phyloP scores from a whole-genome alignment of 768 basidiomycete species.

The Boletus coccyginus region DNA sequence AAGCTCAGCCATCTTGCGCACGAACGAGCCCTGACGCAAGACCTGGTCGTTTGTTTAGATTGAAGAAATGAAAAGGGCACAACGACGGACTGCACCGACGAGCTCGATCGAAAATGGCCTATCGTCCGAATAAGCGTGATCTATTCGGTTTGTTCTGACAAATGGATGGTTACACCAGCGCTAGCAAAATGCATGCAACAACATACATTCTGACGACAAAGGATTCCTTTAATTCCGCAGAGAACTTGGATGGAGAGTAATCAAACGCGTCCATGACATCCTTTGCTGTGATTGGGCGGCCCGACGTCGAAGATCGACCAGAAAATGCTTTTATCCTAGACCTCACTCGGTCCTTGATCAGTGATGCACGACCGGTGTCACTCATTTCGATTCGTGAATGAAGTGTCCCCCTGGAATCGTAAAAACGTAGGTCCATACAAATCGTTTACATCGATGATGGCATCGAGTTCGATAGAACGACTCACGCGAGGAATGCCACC shows the following conservation, averaged over 20 bases:
- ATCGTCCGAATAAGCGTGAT: constrained; percentile 48
- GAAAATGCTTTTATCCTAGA: not conserved
- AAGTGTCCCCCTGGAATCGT: constrained; percentile 30
- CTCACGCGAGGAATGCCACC: constrained; percentile 32
- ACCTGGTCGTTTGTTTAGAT: constrained; percentile 33
- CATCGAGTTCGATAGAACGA: not conserved
- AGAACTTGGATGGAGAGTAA: constrained; percentile 9
- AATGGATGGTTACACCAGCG: not conserved
- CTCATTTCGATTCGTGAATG: constrained; percentile 20
- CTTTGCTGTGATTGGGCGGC: not conserved
- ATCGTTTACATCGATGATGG: not conserved
- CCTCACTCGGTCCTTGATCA: constrained; percentile 19
- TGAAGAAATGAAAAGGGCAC: not conserved
- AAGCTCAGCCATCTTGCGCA: too few relatives aligned
- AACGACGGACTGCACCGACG: constrained; percentile 45
- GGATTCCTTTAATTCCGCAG: not conserved
- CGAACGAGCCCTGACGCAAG: constrained; percentile 53
- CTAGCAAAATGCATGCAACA: not conserved
- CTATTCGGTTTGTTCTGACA: constrained; percentile 34
- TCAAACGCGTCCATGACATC: constrained; percentile 9
- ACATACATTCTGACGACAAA: constrained; percentile 23
- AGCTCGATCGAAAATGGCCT: constrained; percentile 54
- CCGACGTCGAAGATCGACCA: not conserved
- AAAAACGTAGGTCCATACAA: not conserved
- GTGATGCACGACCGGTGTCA: constrained; percentile 21